phyloP scores from a whole-genome alignment of 495 filamentous ascomycete species.

The Lasiosphaeria miniovina region DNA sequence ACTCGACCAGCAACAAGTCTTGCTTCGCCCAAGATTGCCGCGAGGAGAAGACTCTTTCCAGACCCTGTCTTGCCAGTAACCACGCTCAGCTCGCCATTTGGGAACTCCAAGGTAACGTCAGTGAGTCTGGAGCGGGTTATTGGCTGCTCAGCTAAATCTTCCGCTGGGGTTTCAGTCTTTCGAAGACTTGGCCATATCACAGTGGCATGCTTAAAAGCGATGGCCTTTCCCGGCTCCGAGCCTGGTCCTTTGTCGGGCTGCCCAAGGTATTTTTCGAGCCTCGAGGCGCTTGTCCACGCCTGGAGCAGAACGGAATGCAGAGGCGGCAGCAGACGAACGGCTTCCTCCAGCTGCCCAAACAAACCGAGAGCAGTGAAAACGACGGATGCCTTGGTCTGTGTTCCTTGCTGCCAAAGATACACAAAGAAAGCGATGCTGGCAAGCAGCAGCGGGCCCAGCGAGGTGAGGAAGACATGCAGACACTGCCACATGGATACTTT shows the following conservation, averaged over 20 bases:
- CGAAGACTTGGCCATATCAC: constrained; percentile 27
- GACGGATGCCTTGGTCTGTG: constrained; percentile 24
- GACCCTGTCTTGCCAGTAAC: constrained; percentile 56
- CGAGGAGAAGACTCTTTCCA: constrained; percentile 57
- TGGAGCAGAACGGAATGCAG: constrained; percentile 26
- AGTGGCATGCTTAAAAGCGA: constrained; percentile 27
- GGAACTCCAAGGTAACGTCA: constrained; percentile 56
- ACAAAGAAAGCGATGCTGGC: constrained; percentile 58
- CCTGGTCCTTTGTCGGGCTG: constrained; percentile 22
- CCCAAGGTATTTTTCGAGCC: constrained; percentile 28
- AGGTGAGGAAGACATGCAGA: constrained; percentile 53
- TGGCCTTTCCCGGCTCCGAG: constrained; percentile 12
- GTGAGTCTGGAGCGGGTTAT: constrained; percentile 36
- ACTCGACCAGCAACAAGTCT: constrained; percentile 46
- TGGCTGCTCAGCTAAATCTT: constrained; percentile 16
- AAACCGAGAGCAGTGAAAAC: constrained; percentile 31
- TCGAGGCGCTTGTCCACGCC: constrained; percentile 27
- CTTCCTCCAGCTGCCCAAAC: constrained; percentile 30
- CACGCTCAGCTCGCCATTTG: constrained; percentile 55
- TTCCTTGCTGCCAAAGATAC: constrained; percentile 46
- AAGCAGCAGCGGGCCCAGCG: constrained; percentile 61
- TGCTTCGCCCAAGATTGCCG: constrained; percentile 56
- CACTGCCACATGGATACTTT: constrained; percentile 50
- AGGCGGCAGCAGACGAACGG: constrained; percentile 20
- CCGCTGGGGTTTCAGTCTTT: constrained; percentile 4